These are phyloP conservation scores for Aeminium ludgeri DNA, from an alignment of 495 filamentous ascomycete species.

Conservation along the genomic window DNA sequence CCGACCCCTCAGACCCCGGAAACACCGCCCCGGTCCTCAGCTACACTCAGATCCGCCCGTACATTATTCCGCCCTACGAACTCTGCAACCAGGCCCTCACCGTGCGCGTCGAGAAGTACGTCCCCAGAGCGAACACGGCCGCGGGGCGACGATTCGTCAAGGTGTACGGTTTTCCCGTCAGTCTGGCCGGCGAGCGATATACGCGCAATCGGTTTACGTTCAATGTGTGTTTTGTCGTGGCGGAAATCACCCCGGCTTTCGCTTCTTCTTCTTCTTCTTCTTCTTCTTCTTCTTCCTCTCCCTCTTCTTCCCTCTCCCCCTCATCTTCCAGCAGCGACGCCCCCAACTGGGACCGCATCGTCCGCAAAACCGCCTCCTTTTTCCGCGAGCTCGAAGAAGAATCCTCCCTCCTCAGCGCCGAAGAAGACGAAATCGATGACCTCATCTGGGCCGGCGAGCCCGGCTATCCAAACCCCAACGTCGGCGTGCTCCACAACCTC, in stretches of 20 bases:
- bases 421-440: conserved; percentile 23
- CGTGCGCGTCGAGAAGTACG: conserved; percentile 57
- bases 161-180: conserved; percentile 77
- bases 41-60: conserved; percentile 68
- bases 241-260: conserved; percentile 27
- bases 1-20: conserved; percentile 11
- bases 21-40: conserved; percentile 44
- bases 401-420: conserved; percentile 52
- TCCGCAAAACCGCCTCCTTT: conserved; percentile 64
- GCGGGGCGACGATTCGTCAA: too few species aligned
- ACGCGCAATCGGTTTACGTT: conserved; percentile 94
- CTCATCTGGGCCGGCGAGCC: conserved; percentile 15
- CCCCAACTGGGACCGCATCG: conserved; percentile 44
- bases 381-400: conserved; percentile 83
- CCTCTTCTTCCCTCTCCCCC: too few species aligned
- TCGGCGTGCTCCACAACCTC: conserved; percentile 45
- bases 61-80: conserved; percentile 81
- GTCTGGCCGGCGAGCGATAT: conserved; percentile 44
- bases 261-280: too few species aligned
- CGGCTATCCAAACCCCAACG: neutral
- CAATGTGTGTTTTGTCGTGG: conserved; percentile 82
- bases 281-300: too few species aligned
- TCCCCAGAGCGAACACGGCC: conserved; percentile 13
- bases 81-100: conserved; percentile 80
- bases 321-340: conserved; percentile 26